Conservation (phyloP, 257 asterid species). For the Capsicum rhomboideum region DNA sequence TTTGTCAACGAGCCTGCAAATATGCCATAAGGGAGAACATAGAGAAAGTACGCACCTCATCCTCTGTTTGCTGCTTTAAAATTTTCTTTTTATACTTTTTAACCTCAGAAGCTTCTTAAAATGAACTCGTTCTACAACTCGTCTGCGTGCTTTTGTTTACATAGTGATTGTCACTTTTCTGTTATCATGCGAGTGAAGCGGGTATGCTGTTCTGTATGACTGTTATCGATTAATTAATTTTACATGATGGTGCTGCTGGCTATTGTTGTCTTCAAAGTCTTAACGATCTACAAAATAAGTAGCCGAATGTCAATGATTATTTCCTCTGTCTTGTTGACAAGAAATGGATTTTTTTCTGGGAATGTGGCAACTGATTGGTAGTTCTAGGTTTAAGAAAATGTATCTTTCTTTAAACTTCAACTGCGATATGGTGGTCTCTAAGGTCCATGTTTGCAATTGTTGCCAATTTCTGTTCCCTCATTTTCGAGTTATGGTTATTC, state of each 20-base stretch:
- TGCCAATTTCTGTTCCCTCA: not conserved
- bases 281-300: not conserved
- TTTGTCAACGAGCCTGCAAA: slow-evolving; percentile 53
- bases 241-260: not conserved
- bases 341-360: not conserved
- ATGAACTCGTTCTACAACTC: not conserved
- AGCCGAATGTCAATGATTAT: not conserved
- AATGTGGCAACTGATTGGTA: not conserved
- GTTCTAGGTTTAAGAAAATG: not conserved
- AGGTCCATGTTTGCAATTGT: not conserved
- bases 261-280: not conserved
- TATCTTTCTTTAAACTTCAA: not conserved
- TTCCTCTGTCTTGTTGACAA: not conserved
- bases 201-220: not conserved
- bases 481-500: not conserved
- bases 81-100: not conserved
- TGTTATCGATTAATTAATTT: not conserved
- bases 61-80: not conserved
- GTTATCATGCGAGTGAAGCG: not conserved
- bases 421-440: not conserved
- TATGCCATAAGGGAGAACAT: slow-evolving; percentile 54
- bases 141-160: not conserved
- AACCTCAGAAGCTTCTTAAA: not conserved
- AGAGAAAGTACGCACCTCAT: slow-evolving; percentile 28
- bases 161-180: not conserved